These are phyloP conservation scores for Komagataella populi DNA, from an alignment of 805 yeast genomes.

Conservation along the genomic window DNA sequence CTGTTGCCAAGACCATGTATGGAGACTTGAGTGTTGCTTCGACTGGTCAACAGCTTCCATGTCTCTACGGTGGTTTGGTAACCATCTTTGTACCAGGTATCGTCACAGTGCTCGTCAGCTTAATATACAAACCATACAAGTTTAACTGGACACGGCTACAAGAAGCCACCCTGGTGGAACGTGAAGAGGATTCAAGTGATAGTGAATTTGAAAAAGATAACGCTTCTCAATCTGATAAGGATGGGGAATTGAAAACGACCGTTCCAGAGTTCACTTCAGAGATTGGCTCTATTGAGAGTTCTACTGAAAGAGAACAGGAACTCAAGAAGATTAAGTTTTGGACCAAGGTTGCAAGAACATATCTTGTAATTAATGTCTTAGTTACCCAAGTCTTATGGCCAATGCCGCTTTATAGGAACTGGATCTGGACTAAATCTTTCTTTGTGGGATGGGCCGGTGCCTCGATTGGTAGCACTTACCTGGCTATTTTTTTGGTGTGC, in stretches of 20 bases:
- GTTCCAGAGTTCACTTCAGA: neutral
- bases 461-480: conserved; percentile 19
- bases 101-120: conserved; percentile 14
- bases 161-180: conserved; percentile 6
- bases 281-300: neutral
- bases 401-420: conserved; percentile 21
- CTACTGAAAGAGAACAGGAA: conserved; percentile 1
- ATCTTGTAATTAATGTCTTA: conserved; percentile 15
- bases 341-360: conserved; percentile 14
- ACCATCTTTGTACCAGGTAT: conserved; percentile 21
- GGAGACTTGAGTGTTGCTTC: conserved; percentile 15
- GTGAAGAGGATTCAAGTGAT: conserved; percentile 2
- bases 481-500: conserved; percentile 18
- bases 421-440: conserved; percentile 17
- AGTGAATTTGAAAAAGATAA: neutral
- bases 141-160: conserved; percentile 18
- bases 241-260: neutral
- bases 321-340: conserved; percentile 7
- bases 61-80: conserved; percentile 20
- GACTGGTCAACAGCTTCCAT: conserved; percentile 19
- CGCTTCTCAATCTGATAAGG: neutral
- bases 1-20: conserved; percentile 16
- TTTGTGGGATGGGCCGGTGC: conserved; percentile 20
- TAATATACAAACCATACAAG: conserved; percentile 13
- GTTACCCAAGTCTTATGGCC: conserved; percentile 27